These are phyloP conservation scores for Mycogone perniciosa DNA, from an alignment of 2,329 filamentous ascomycete genomes.

Conservation along the genomic window DNA sequence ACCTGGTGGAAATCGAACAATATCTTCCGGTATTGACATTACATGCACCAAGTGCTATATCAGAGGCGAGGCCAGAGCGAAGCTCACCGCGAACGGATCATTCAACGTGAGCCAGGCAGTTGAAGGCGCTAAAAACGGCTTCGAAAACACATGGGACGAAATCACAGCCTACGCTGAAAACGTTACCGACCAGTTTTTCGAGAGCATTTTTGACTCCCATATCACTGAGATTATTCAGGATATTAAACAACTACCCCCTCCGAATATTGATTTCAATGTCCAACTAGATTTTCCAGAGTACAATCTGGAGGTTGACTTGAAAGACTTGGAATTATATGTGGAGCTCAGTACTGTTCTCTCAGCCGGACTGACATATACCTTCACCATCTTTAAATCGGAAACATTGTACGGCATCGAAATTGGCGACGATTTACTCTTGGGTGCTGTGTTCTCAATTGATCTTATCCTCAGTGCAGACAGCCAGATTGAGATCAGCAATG, in stretches of 20 bases:
- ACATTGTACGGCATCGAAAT: conserved; percentile 37
- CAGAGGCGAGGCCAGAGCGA: conserved; percentile 38
- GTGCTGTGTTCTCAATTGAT: conserved; percentile 43
- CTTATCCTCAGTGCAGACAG: conserved; percentile 43
- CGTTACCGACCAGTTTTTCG: conserved; percentile 19
- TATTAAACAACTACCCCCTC: conserved; percentile 3
- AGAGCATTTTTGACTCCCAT: conserved; percentile 23
- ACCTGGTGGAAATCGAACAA: neutral
- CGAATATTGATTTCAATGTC: conserved; percentile 38
- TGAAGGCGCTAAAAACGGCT: conserved; percentile 22
- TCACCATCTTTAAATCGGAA: conserved; percentile 43
- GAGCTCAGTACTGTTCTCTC: conserved; percentile 38
- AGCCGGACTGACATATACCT: conserved; percentile 36
- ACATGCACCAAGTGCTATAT: conserved; percentile 38
- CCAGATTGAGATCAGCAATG: conserved; percentile 44
- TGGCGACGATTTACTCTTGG: conserved; percentile 35
- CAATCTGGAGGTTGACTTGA: conserved; percentile 41
- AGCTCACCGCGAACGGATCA: conserved; percentile 34
- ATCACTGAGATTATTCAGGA: conserved; percentile 21
- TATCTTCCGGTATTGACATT: conserved; percentile 12
- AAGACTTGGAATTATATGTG: conserved; percentile 47
- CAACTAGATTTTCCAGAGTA: conserved; percentile 38
- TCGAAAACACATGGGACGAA: conserved; percentile 29
- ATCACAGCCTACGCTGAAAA: conserved; percentile 26
- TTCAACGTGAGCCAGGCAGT: conserved; percentile 33